These are phyloP conservation scores for Penicillium atrosanguineum DNA, from an alignment of 495 filamentous ascomycete species.

Conservation along the genomic window DNA sequence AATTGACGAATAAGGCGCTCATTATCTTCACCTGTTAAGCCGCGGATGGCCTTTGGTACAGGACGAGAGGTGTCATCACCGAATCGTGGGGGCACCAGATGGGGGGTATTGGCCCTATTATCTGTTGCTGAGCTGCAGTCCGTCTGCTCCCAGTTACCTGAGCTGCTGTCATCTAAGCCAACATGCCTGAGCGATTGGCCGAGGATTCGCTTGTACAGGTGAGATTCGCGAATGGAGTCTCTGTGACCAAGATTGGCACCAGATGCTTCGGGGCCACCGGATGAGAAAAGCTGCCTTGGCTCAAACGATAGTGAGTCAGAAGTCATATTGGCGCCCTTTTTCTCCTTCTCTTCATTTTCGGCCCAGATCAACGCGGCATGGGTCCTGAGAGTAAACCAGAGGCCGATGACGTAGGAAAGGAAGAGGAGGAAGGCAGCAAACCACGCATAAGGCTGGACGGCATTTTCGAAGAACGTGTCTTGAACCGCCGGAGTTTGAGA, in stretches of 20 bases:
- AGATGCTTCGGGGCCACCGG: conserved; percentile 31
- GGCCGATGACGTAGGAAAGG: conserved; percentile 86
- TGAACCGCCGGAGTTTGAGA: conserved; percentile 81
- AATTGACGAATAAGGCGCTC: conserved; percentile 75
- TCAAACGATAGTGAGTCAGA: conserved; percentile 45
- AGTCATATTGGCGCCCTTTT: conserved; percentile 29
- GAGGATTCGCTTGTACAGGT: conserved; percentile 89
- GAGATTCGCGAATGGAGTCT: conserved; percentile 69
- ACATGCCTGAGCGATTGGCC: conserved; percentile 83
- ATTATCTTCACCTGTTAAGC: conserved; percentile 74
- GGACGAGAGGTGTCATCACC: conserved; percentile 19
- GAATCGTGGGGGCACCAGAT: conserved; percentile 64
- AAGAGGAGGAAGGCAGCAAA: conserved; percentile 82
- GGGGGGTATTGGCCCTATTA: conserved; percentile 45
- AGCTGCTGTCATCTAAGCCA: conserved; percentile 55
- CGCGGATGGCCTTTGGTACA: conserved; percentile 45
- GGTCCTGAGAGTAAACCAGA: conserved; percentile 95
- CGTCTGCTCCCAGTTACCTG: conserved; percentile 43
- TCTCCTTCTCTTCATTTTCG: conserved; percentile 81
- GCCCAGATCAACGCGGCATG: conserved; percentile 98
- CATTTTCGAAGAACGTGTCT: conserved; percentile 82
- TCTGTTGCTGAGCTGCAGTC: conserved; percentile 21
- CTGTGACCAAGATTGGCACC: conserved; percentile 24
- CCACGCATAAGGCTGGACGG: conserved; percentile 91
- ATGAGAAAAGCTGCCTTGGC: conserved; percentile 31